Evolutionary conservation across 805 yeast genomes (phyloP).

Genomic region (Pichia paraexigua): DNA sequence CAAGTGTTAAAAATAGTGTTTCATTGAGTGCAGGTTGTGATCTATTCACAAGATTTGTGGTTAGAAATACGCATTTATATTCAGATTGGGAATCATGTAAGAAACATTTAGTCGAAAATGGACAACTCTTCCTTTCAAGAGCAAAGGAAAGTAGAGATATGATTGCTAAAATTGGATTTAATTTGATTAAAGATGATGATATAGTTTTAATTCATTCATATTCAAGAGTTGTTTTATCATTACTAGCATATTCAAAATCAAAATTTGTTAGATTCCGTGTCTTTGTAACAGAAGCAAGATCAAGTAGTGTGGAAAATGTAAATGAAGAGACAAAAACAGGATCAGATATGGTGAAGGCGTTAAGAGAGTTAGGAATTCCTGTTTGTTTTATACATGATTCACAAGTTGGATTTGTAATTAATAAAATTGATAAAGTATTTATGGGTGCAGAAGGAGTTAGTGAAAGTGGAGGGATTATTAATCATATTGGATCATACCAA

Average conservation of each 20-base stretch:
- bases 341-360: constrained; percentile 57
- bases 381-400: constrained; percentile 83
- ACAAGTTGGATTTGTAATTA: constrained; percentile 88
- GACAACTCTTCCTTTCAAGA: constrained; percentile 82
- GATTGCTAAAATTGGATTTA: constrained; percentile 80
- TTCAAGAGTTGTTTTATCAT: constrained; percentile 80
- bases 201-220: constrained; percentile 82
- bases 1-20: constrained; percentile 80
- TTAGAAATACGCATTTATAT: constrained; percentile 77
- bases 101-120: constrained; percentile 83
- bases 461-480: constrained; percentile 96
- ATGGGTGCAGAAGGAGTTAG: constrained; percentile 99
- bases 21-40: constrained; percentile 97
- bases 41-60: constrained; percentile 85
- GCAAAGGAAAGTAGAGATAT: constrained; percentile 84
- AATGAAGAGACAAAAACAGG: constrained; percentile 41
- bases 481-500: constrained; percentile 91
- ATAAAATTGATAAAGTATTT: constrained; percentile 84
- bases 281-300: constrained; percentile 88
- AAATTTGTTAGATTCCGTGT: constrained; percentile 79
- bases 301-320: constrained; percentile 59
- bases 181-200: constrained; percentile 91
- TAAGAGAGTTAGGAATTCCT: constrained; percentile 72
- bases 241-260: constrained; percentile 70
- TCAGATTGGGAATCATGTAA: constrained; percentile 95